These are phyloP conservation scores for Casuarina equisetifolia DNA, from an alignment of 306 rosid genomes.

Conservation along the genomic window DNA sequence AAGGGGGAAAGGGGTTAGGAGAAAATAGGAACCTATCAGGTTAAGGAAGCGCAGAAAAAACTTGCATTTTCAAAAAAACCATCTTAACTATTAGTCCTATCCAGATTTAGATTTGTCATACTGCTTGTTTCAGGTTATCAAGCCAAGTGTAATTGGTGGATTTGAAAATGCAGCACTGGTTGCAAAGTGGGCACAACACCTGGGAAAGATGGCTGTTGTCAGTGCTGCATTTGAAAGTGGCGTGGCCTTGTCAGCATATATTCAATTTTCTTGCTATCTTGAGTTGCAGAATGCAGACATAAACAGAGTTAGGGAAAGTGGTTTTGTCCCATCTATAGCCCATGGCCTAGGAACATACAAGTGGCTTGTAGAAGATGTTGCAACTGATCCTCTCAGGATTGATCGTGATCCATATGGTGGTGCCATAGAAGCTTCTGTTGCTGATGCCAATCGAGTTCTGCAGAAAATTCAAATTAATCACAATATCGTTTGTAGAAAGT, in stretches of 20 bases:
- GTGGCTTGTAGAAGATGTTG: constrained; percentile 86
- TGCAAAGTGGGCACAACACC: constrained; percentile 88
- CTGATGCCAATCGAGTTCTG: constrained; percentile 58
- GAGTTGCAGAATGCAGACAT: constrained; percentile 54
- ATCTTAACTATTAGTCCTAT: background rate
- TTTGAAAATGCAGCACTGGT: constrained; percentile 80
- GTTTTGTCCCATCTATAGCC: constrained; percentile 50
- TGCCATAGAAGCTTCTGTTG: constrained; percentile 72
- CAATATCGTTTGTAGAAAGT: constrained; percentile 36
- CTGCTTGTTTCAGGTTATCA: constrained; percentile 69
- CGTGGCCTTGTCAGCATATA: constrained; percentile 79
- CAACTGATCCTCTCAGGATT: constrained; percentile 54
- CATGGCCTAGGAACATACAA: constrained; percentile 93
- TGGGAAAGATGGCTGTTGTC: constrained; percentile 81
- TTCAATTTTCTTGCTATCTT: constrained; percentile 74
- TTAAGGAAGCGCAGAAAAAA: background rate
- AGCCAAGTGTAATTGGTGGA: constrained; percentile 93
- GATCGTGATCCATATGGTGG: constrained; percentile 55
- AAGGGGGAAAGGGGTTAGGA: background rate
- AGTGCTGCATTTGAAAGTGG: constrained; percentile 96
- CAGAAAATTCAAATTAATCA: constrained; percentile 58
- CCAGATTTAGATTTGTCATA: constrained; percentile 8
- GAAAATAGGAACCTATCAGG: background rate
- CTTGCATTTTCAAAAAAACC: background rate
- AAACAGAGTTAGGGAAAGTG: constrained; percentile 36